Evolutionary conservation across 108 stramenopile species (phyloP), one percentile per base, ranked within the genome.

Genomic region (Cyclostephanos invisitatus): DNA sequence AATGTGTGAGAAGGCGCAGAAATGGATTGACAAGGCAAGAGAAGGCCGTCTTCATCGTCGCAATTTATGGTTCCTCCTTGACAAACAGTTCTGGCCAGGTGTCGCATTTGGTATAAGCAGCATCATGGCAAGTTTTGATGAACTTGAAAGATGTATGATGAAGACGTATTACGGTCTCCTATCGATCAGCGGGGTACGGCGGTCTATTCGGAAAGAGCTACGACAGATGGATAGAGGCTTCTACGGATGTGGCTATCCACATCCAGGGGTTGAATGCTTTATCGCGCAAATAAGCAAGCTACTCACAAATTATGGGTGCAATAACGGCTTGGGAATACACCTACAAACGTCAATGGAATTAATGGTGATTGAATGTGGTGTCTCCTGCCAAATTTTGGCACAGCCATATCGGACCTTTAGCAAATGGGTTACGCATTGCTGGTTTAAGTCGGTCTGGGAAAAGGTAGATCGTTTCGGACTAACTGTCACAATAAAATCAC

Each of bases 1-100:
- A 28, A 67, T 75, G 66, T n/a, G 62, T 27, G 48, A 68, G 38
- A 68, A 75, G 22, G 67, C 50, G 6, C 15, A 14, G 0, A 67
- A 37, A 17, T 75, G 75, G 61, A 49, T 75, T 0, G 40, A 68
- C 10, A 42, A 62, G 27, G 62, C 49, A 3, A 46, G 44, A 17
- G 53, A 46, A 14, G 56, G 67, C 0, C 7, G 53, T 1, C 47
- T 75, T 36, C 21, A 22, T 29, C n/a, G 63, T 14, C 47, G 64
- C 6, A n/a, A 42, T 10, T 21, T 74, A 5, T 62, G 61, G 47
- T 64, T 64, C 27, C 29, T 42, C 20, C 10, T 57, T 29, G 58
- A 58, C 5, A 7, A 24, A 3, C 67, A 68, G 27, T 40, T 75
- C 20, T 75, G 75, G 67, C 60, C 60, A 27, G 40, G 29, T 6